Conservation (phyloP, 306 rosid species). For the Lupinus albus region DNA sequence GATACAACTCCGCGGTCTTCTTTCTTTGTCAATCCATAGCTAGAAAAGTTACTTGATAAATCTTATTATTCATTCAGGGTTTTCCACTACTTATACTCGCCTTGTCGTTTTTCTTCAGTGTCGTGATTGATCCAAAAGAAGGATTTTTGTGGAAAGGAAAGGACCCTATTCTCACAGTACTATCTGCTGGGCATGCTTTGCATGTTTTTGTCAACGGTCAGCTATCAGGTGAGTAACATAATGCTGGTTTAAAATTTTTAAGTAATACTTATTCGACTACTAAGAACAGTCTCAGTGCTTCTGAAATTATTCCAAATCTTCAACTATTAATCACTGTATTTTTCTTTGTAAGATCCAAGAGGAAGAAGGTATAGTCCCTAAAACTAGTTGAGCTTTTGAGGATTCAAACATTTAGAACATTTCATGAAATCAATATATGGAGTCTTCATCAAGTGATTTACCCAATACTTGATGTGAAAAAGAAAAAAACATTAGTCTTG, state of each 20-base stretch:
- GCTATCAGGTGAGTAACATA: constrained; percentile 66
- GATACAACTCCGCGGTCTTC: too few species aligned
- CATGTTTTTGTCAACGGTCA: constrained; percentile 89
- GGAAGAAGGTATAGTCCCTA: not conserved
- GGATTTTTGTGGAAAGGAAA: constrained; percentile 65
- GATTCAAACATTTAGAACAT: constrained; percentile 10
- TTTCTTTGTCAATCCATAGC: not conserved
- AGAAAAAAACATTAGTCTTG: constrained; percentile 5
- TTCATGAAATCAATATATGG: constrained; percentile 22
- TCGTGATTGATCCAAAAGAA: constrained; percentile 68
- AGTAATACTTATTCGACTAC: not conserved
- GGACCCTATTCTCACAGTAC: constrained; percentile 68
- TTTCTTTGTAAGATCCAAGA: not conserved
- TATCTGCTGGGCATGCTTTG: constrained; percentile 97
- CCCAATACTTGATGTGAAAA: constrained; percentile 7
- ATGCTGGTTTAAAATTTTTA: not conserved
- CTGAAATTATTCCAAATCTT: constrained; percentile 23
- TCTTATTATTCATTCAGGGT: constrained; percentile 16
- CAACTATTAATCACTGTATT: not conserved
- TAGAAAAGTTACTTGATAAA: not conserved
- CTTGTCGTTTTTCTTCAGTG: constrained; percentile 48
- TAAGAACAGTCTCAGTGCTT: constrained; percentile 1
- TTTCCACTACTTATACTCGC: constrained; percentile 20
- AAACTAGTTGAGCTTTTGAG: constrained; percentile 11
- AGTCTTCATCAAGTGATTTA: constrained; percentile 19